Percentiles rank a stretch among this genome's conserved stretches.
These are phyloP conservation scores for Rhododendron molle DNA, from an alignment of 148 eudicot genomes.

Conservation along the genomic window DNA sequence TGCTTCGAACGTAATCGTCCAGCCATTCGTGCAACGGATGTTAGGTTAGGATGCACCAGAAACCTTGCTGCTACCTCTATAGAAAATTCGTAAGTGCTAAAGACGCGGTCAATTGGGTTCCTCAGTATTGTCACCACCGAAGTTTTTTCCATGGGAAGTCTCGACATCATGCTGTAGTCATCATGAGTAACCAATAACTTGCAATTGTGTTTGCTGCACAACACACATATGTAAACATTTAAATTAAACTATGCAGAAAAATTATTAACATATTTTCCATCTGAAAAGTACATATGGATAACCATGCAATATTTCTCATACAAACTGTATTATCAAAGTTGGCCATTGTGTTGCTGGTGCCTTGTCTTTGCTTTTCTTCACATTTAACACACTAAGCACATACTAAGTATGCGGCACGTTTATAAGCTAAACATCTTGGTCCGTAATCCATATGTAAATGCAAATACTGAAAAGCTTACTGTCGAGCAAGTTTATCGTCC, in stretches of 20 bases:
- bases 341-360: neutral
- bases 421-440: neutral
- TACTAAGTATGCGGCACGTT: neutral
- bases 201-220: constrained; percentile 74
- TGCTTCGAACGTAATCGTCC: constrained; percentile 49
- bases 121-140: constrained; percentile 93
- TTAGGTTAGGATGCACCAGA: constrained; percentile 84
- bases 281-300: neutral
- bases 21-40: constrained; percentile 53
- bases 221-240: constrained; percentile 9
- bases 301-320: neutral
- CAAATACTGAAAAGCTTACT: neutral
- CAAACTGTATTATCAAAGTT: neutral
- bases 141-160: constrained; percentile 71
- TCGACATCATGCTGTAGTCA: constrained; percentile 91
- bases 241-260: neutral
- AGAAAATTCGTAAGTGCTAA: constrained; percentile 92
- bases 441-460: neutral
- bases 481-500: neutral
- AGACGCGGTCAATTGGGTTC: constrained; percentile 85
- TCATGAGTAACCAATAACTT: constrained; percentile 82
- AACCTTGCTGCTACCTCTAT: constrained; percentile 93
- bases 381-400: neutral
- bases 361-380: neutral
- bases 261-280: neutral